Base-by-base conservation (phyloP, 2,329 filamentous ascomycete species). In the Sporothrix globosa region DNA sequence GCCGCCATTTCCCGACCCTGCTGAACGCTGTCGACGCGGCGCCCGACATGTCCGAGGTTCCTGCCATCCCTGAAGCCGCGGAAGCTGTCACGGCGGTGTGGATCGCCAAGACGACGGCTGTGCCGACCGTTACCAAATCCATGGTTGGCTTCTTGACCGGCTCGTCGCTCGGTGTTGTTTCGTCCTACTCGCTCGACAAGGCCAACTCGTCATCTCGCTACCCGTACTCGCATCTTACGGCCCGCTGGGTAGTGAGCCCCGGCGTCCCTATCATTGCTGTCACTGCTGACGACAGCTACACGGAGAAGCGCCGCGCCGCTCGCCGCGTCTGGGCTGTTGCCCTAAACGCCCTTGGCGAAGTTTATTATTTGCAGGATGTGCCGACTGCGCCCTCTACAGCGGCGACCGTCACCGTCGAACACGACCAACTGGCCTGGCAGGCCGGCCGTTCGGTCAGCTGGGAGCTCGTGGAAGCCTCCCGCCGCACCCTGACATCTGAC, bases 261-360 rank as follows among this genome's bases (percentile, higher is more conserved):
- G 96, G 96, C 53, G 93, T 73, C 3, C 96, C 96, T 0, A 96
- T 99, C 72, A 86, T 97, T 69, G 87, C 89, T 0, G 88, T 99
- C 72, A 88, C 88, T 58, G 87, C 97, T 7, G 96, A 99, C 76
- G 93, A 97, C 39, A 88, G 88, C 68, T 96, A 93, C 79, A 94
- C 86, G 65, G 79, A 85, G 34, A 90, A 89, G 75, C 89, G 94
- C 41, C 90, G 90, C 77, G 82, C 86, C 4, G 83, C 89, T 66
- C 87, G 88, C 14, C 89, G 94, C 39, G 87, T 96, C 14, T 98
- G 93, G 93, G 93, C 92, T n/a, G 90, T 95, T 54, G 92, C 89
- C n/a, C 81, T 99, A 68, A 99, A 99, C 78, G 95, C 96, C 0
- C 83, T 99, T 10, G 96, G 96, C 1, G 96, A 99, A 78, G 83